Base-by-base conservation (phyloP, 2,329 filamentous ascomycete genomes). In the Meredithiella fracta region DNA sequence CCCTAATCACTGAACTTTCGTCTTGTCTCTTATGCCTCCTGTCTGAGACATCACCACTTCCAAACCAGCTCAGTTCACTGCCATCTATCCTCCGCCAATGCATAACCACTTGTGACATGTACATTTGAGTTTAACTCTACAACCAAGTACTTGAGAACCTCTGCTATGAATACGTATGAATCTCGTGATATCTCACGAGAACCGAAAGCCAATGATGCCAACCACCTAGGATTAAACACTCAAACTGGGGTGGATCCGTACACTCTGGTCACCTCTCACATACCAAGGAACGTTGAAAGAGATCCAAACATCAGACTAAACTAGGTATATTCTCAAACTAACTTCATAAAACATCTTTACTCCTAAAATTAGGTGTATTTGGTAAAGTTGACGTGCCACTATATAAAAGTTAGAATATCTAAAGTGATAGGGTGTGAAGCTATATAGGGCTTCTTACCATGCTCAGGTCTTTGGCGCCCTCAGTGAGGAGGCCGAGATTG, bases 401-500 rank as follows among this genome's bases (percentile, higher is more conserved):
- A 40, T 11, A 53, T 3, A 55, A 6, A 20, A 40, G 26, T 51
- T 38, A 17, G 52, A 23, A 47, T 9, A 22, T n/a, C 8, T 44
- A 22, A 17, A 44, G 20, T 11, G 20, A 22, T 31, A n/a, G 44
- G 9, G 52, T 37, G n/a, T 17, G 26, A 15, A 29, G 29, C 29
- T 34, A 14, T 15, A 25, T 26, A 23, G 34, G 25, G n/a, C n/a
- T 8, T 60, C 65, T 59, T 60, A 70, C 68, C 63, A 68, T 63
- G 57, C 64, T 62, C 15, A 67, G 56, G 17, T 62, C 61, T 58
- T 68, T 65, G 2, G 62, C 62, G 44, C 63, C 63, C 23, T 61
- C 61, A 52, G 62, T 62, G 29, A 69, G 53, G 31, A 67, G 63
- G 51, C 66, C 63, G 15, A 69, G 61, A 54, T 70, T 66, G n/a